Percentiles rank a stretch among this genome's conserved stretches.
Conservation (phyloP, 1,284 basidiomycete genomes). For the Irpex sp. region DNA sequence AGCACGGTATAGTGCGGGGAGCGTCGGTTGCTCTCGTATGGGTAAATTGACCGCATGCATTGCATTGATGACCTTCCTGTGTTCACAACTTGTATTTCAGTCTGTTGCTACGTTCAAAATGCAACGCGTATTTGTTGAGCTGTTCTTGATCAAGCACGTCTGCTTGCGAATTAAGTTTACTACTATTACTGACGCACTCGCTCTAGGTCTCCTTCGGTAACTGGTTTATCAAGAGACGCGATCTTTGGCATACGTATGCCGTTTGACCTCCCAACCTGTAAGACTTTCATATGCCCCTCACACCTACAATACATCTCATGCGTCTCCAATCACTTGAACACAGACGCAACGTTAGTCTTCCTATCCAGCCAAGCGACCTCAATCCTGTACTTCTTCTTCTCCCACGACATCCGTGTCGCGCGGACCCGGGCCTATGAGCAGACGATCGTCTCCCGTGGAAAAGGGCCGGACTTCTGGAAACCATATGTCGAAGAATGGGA, state of each 20-base stretch:
- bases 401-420: conserved; percentile 70
- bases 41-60: conserved; percentile 38
- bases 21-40: conserved; percentile 59
- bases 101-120: conserved; percentile 58
- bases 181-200: not conserved
- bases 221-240: conserved; percentile 60
- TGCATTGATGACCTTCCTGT: too few relatives aligned
- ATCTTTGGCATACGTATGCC: conserved; percentile 63
- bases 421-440: conserved; percentile 77
- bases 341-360: conserved; percentile 75
- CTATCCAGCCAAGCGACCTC: conserved; percentile 68
- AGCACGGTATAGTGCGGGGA: conserved; percentile 62
- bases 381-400: conserved; percentile 77
- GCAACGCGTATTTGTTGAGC: conserved; percentile 58
- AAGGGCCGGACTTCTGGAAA: conserved; percentile 80
- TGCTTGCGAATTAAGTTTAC: conserved; percentile 4
- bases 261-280: conserved; percentile 67
- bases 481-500: conserved; percentile 89
- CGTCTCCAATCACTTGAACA: conserved; percentile 1
- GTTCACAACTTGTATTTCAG: conserved; percentile 30
- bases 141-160: conserved; percentile 60
- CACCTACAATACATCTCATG: not conserved
- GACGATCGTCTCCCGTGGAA: conserved; percentile 76
- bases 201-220: conserved; percentile 56
- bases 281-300: not conserved